Base-by-base conservation (phyloP, 164 flowering plant genomes). In the Berberis vulgaris region DNA sequence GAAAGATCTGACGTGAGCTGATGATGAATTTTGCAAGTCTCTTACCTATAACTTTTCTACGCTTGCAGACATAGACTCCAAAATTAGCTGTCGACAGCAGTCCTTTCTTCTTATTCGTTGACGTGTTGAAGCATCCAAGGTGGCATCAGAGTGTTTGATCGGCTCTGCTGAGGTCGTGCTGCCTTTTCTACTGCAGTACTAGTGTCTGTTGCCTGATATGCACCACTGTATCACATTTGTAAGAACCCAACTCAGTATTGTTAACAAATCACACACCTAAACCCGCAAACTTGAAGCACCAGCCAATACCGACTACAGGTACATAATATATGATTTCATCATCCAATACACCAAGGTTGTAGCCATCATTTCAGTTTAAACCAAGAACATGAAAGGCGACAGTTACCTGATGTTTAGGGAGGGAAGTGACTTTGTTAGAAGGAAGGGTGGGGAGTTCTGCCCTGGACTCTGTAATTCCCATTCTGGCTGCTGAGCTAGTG, bases 321-420 rank as follows among this genome's bases (percentile, higher is more conserved):
- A 26, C 26, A 26, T 26, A 26, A 26, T 26, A 26, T 26, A 26
- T 26, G 26, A 26, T 26, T 26, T 26, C 26, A 26, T 26, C 26
- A 26, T 26, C 26, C 26, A 26, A 26, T 26, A 26, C 26, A 26
- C 26, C 26, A 26, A 26, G 26, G 26, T 26, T 26, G 26, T 26
- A 26, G 26, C 26, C 26, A 26, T 26, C 26, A 26, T 26, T 26
- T 26, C 26, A 26, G 26, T 26, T 26, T 26, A 26, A 26, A 26
- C 26, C 26, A 26, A 26, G 26, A 26, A 26, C 26, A 26, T 26
- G 26, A 26, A 26, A 26, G 26, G 26, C 26, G 9, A 50, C 2
- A n/a, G 54, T 9, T 47, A 70, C 88, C 84, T 74, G 13, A 74
- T 78, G 50, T 72, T 63, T 6, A 75, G 76, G 43, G 71, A 60